Evolutionary conservation across 2,329 filamentous ascomycete genomes (phyloP), one percentile per base, ranked within the genome.

Genomic region (Colletotrichum acutatum): DNA sequence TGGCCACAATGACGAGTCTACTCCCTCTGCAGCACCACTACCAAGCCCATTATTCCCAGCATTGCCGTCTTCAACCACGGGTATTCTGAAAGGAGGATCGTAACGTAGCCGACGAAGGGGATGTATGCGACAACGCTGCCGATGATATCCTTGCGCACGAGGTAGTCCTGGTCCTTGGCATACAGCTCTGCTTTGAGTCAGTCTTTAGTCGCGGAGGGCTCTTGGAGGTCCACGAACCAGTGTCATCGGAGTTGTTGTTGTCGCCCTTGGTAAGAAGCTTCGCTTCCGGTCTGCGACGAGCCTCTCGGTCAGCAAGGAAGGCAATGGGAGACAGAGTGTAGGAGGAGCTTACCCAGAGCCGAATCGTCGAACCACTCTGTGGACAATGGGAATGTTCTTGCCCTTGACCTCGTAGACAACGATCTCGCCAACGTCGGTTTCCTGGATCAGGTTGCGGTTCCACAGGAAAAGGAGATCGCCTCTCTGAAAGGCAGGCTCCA

Each of bases 301-400:
- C 54, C 22, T 66, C 32, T 66, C 24, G 42, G 37, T 60, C 14
- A 46, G 24, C 11, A 14, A 30, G 11, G 12, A n/a, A 26, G 28
- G 46, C 19, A 37, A 58, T 53, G 52, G 6, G 28, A 26, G 26
- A 34, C 22, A 8, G 37, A 22, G 28, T 16, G 24, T 32, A 58
- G 14, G 9, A 5, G 16, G 19, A 62, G 82, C 87, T 71, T 79
- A 89, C 86, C 90, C 90, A 34, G 78, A 78, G 26, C 91, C 90
- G 80, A 92, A 92, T 80, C 91, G 91, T 84, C 95, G 90, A 67
- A 98, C 93, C 11, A 98, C 90, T 63, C 97, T 88, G 85, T 99
- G 97, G 76, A 99, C 97, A 83, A 99, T 99, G 34, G 97, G 97
- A 75, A 99, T 98, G 76, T 98, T 94, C 87, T 98, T 99, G 71